A percentile compares a stretch with the other conserved stretches of the same genome.
Evolutionary conservation across 805 yeast genomes (phyloP).

Genomic region (Myxozyma melibiosi): DNA sequence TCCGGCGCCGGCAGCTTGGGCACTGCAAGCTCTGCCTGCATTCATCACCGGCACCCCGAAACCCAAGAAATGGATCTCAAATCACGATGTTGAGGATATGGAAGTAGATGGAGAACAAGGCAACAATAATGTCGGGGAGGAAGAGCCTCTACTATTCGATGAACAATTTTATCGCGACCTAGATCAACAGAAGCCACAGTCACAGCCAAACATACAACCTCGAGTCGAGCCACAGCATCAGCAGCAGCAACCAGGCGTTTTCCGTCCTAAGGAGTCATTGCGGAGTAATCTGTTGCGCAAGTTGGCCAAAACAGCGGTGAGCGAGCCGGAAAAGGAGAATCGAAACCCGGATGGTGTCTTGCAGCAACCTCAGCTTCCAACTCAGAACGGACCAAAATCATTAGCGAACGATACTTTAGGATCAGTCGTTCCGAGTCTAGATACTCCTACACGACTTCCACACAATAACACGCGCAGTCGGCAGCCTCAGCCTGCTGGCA

Average conservation of each 20-base stretch:
- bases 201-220: too few species aligned
- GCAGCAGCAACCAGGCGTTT: neutral
- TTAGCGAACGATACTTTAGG: neutral
- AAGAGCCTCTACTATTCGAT: neutral
- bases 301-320: neutral
- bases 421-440: neutral
- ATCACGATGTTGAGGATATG: neutral
- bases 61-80: neutral
- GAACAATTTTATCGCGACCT: neutral
- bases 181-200: neutral
- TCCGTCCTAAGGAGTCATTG: neutral
- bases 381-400: neutral
- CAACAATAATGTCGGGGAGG: neutral
- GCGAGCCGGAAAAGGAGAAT: neutral
- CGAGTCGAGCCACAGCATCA: too few species aligned
- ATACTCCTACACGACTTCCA: constrained; percentile 23
- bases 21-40: constrained; percentile 33
- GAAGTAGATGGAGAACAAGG: neutral
- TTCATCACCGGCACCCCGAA: constrained; percentile 34
- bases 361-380: neutral
- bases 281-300: neutral
- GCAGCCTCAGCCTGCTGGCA: constrained; percentile 15
- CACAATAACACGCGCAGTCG: neutral
- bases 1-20: constrained; percentile 35
- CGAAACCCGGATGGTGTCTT: neutral